Conservation (phyloP, 495 filamentous ascomycete species). For the Cetradonia linearis region DNA sequence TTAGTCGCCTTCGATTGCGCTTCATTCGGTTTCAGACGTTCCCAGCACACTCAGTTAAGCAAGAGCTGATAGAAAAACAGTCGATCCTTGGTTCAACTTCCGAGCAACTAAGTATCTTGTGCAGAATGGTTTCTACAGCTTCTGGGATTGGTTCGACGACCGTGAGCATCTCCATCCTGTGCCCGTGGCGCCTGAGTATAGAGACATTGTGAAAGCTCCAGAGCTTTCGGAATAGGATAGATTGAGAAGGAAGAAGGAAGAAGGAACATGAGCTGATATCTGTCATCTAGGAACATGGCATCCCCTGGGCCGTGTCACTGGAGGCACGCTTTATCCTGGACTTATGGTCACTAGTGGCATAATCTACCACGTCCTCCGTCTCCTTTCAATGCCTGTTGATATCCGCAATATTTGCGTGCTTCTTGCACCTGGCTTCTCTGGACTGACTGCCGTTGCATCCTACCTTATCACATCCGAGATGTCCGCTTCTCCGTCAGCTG, state of each 20-base stretch:
- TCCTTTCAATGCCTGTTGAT: slow-evolving; percentile 89
- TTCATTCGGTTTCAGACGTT: slow-evolving; percentile 11
- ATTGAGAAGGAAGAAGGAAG: background rate
- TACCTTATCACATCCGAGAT: slow-evolving; percentile 97
- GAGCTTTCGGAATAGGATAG: background rate
- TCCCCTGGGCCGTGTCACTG: slow-evolving; percentile 94
- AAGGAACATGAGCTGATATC: slow-evolving; percentile 10
- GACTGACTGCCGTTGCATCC: slow-evolving; percentile 83
- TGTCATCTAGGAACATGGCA: slow-evolving; percentile 79
- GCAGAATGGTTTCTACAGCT: slow-evolving; percentile 92
- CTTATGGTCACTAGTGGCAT: slow-evolving; percentile 98
- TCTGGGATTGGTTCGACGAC: slow-evolving; percentile 99
- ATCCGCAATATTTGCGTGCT: slow-evolving; percentile 98
- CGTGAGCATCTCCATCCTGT: slow-evolving; percentile 38
- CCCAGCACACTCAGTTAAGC: slow-evolving; percentile 23
- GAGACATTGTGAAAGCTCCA: background rate
- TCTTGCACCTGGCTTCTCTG: slow-evolving; percentile 90
- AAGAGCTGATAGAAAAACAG: slow-evolving; percentile 37
- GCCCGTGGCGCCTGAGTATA: background rate
- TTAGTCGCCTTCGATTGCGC: slow-evolving; percentile 40
- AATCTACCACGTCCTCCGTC: slow-evolving; percentile 89
- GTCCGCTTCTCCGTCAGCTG: slow-evolving; percentile 81
- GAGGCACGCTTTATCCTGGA: slow-evolving; percentile 95
- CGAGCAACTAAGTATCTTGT: slow-evolving; percentile 96
- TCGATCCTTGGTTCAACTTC: slow-evolving; percentile 99